phyloP scores from a whole-genome alignment of 2,329 filamentous ascomycete species.

The Diaporthe amygdali region DNA sequence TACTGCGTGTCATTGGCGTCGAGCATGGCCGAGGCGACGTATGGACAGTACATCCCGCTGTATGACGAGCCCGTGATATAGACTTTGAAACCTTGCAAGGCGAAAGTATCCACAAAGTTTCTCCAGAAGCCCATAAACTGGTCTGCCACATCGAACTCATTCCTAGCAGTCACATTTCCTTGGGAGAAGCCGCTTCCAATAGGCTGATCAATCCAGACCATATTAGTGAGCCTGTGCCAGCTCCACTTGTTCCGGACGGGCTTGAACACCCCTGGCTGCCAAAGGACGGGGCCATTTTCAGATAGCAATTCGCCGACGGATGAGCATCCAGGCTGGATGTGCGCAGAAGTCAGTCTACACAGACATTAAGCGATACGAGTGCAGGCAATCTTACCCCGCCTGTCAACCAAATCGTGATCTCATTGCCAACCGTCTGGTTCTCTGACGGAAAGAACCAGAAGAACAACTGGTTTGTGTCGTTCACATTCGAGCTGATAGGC shows the following conservation, averaged over 20 bases:
- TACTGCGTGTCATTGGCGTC: conserved; percentile 66
- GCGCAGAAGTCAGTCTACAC: conserved; percentile 63
- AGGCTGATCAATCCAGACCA: conserved; percentile 75
- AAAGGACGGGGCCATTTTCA: conserved; percentile 74
- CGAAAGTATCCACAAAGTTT: conserved; percentile 74
- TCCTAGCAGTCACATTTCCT: conserved; percentile 65
- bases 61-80: conserved; percentile 76
- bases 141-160: conserved; percentile 67
- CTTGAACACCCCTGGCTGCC: conserved; percentile 69
- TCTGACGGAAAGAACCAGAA: conserved; percentile 70
- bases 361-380: conserved; percentile 55
- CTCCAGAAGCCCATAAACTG: conserved; percentile 78
- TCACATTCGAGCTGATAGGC: conserved; percentile 54
- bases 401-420: conserved; percentile 65
- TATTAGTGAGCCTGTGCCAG: conserved; percentile 76
- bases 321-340: conserved; percentile 50
- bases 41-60: conserved; percentile 65
- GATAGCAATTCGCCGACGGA: conserved; percentile 72
- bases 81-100: conserved; percentile 65
- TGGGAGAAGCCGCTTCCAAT: conserved; percentile 69
- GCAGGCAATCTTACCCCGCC: conserved; percentile 43
- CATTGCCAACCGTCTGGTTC: conserved; percentile 52
- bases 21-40: conserved; percentile 71
- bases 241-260: conserved; percentile 69
- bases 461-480: conserved; percentile 47